Evolutionary conservation across 1,284 basidiomycete genomes (phyloP), one percentile per base, ranked within the genome.

Genomic region (Malassezia restricta): DNA sequence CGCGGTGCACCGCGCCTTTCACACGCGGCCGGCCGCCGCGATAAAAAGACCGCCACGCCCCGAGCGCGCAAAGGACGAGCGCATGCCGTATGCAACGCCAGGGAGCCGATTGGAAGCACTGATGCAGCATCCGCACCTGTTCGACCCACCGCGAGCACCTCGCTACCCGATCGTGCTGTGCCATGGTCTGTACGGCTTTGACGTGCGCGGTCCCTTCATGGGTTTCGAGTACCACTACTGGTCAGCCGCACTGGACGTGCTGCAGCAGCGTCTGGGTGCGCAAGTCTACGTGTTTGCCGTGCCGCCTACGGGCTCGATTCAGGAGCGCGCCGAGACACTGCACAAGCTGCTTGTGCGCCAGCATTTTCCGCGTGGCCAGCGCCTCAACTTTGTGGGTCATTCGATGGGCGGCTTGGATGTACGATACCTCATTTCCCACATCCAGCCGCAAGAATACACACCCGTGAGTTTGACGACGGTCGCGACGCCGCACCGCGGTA

Each of bases 221-320:
- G 72, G 74, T 0, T 58, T 70, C 29, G 71, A 88, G 57, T 81
- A 90, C 70, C 90, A 96, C 62, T 99, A 99, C 73, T 99, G 94
- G 94, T 83, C 84, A 0, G 85, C 86, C 53, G 83, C 95, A 5
- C 78, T 96, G 39, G 82, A 81, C 40, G 81, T 94, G 7, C 78
- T 99, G 11, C 80, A 85, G 49, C 80, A 86, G 55, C 85, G 81
- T 62, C 78, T 96, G 17, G 87, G 88, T 6, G 90, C 85, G 20
- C 87, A 95, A 58, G 90, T 98, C 14, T 83, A 95, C 47, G 86
- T 96, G n/a, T 89, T 90, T 3, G 83, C 85, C 1, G 94, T 96
- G 17, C 94, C 94, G 42, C 83, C 88, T 6, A 96, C 92, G 7
- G 94, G 91, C 4, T 91, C 88, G 0, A 85, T 99, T 51, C 77